Evolutionary conservation across 2,329 filamentous ascomycete genomes (phyloP).

Genomic region (Tolypocladium ovalisporum): DNA sequence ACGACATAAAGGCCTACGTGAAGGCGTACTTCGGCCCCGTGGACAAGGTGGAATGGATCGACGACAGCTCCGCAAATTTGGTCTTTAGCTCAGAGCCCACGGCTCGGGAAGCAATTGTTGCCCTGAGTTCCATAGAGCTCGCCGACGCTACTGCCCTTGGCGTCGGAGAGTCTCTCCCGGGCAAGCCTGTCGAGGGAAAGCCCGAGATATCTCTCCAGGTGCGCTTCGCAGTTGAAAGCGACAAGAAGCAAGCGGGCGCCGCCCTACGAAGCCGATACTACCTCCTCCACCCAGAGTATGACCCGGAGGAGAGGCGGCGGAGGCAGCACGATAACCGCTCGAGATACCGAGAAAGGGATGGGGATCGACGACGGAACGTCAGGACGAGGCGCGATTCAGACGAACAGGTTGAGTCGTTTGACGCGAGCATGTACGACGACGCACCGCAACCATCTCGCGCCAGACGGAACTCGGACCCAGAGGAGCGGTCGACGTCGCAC

Average conservation of each 20-base stretch:
- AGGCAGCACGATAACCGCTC: conserved; percentile 45
- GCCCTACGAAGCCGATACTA: conserved; percentile 82
- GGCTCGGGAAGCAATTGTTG: conserved; percentile 43
- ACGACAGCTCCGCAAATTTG: conserved; percentile 83
- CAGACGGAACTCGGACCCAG: conserved; percentile 13
- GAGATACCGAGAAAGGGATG: conserved; percentile 51
- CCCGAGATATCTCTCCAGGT: conserved; percentile 61
- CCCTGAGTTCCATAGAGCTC: conserved; percentile 41
- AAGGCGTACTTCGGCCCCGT: conserved; percentile 52
- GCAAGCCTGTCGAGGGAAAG: conserved; percentile 56
- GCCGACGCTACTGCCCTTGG: conserved; percentile 45
- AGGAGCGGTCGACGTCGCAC: conserved; percentile 17
- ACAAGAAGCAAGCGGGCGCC: conserved; percentile 72
- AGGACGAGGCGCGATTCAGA: conserved; percentile 28
- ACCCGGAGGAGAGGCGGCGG: conserved; percentile 62
- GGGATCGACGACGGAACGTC: conserved; percentile 16
- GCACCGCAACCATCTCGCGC: conserved; percentile 24
- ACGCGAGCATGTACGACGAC: conserved; percentile 78
- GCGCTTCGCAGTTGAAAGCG: conserved; percentile 61
- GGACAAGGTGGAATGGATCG: conserved; percentile 79
- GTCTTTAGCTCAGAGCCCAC: conserved; percentile 51
- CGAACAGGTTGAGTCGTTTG: conserved; percentile 47
- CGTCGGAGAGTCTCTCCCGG: conserved; percentile 52
- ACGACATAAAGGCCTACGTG: conserved; percentile 68
- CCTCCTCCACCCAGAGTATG: conserved; percentile 79